Evolutionary conservation across 2,329 filamentous ascomycete genomes (phyloP), one percentile per base, ranked within the genome.

Genomic region (Ophiostoma himal-ulmi): DNA sequence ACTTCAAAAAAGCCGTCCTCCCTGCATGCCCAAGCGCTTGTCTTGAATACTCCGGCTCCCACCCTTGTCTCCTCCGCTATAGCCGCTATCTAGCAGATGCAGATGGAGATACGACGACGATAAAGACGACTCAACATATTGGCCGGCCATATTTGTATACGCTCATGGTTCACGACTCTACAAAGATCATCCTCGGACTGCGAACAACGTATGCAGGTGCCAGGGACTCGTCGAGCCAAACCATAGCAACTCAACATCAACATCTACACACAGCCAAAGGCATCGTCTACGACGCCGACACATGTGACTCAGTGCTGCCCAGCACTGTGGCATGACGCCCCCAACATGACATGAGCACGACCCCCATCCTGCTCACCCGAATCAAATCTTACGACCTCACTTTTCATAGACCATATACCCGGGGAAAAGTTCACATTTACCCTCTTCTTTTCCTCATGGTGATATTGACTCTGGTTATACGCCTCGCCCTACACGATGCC

Each of bases 401-500:
- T 3, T 30, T 30, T 30, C 3, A 30, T 4, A 30, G 30, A 30
- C 30, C 4, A 30, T 30, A 3, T 30, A 30, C 30, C 30, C 30
- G 30, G 3, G 30, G 3, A 30, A 30, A 0, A 30, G 30, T 3
- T 48, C 44, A 1, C 44, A 17, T 10, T 10, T 13, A 57, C 52
- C 26, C 52, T 13, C 8, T 6, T 26, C 11, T 3, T n/a, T 17
- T 14, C 26, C 44, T 52, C 26, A 62, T 62, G 57, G 10, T 34
- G 14, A 62, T 11, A 26, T 34, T 5, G 26, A 34, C 11, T 17
- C 13, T 5, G 14, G 20, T 20, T 22, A 5, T 11, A n/a, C 34
- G 17, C 36, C 17, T 22, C 34, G 36, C n/a, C 6, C 30, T 11
- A 26, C 72, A 77, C 74, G 72, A 88, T 88, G 86, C 86, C 86